These are phyloP conservation scores for Chlorokybus atmophyticus DNA, from an alignment of 139 green algal genomes.

Conservation along the genomic window DNA sequence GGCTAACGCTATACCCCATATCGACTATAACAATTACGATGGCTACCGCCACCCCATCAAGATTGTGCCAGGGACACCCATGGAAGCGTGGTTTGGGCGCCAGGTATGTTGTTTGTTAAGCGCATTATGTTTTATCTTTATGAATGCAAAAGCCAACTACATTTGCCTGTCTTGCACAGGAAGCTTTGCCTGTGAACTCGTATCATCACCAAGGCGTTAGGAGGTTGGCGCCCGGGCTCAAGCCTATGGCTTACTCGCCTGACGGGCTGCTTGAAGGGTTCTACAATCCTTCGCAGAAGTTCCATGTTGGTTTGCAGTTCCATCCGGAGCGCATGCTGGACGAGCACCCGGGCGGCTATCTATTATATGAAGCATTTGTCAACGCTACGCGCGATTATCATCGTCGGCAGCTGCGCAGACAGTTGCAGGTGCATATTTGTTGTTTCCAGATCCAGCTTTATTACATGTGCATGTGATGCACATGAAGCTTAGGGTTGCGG, in stretches of 20 bases:
- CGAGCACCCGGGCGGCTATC: not conserved
- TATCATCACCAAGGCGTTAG: slow-evolving; percentile 4
- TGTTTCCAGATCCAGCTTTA: too few relatives aligned
- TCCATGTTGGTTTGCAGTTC: slow-evolving; percentile 4
- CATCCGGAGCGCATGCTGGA: slow-evolving; percentile 8
- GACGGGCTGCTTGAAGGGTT: slow-evolving; percentile 4
- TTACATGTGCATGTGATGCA: too few relatives aligned
- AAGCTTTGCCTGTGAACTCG: slow-evolving; percentile 4
- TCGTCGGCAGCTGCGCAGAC: not conserved
- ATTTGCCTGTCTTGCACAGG: not conserved
- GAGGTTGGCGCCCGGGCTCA: not conserved
- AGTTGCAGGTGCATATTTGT: too few relatives aligned
- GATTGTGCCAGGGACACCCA: slow-evolving; percentile 3
- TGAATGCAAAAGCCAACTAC: not conserved
- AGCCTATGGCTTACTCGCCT: slow-evolving; percentile 3
- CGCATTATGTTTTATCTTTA: slow-evolving; percentile 1
- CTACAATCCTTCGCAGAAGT: slow-evolving; percentile 4
- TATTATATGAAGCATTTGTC: not conserved
- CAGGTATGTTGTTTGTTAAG: not conserved
- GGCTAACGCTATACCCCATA: not conserved
- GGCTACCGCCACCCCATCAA: not conserved
- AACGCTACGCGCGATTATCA: not conserved
- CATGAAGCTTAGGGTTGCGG: too few relatives aligned
- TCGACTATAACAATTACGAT: slow-evolving; percentile 6
- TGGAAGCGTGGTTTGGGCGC: slow-evolving; percentile 1